phyloP scores from a whole-genome alignment of 2,329 filamentous ascomycete genomes.

The Colletotrichum caudatum region DNA sequence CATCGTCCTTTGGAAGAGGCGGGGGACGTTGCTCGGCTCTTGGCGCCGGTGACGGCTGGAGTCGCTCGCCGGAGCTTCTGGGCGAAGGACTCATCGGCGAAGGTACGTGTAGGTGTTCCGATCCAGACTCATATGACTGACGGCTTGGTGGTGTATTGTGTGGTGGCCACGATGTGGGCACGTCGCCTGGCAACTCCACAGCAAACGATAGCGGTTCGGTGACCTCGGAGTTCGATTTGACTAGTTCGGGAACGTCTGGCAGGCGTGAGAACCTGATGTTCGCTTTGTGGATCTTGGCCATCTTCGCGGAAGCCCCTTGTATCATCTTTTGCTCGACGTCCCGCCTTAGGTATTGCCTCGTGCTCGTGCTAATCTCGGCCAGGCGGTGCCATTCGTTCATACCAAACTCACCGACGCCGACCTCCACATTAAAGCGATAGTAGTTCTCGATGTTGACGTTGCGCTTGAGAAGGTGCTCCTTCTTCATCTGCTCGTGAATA shows the following conservation, averaged over 20 bases:
- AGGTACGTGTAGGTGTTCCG: conserved; percentile 61
- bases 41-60: conserved; percentile 50
- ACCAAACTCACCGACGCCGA: conserved; percentile 95
- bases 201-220: conserved; percentile 65
- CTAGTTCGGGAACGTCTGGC: conserved; percentile 57
- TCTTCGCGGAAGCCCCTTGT: conserved; percentile 79
- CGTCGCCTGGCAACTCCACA: conserved; percentile 69
- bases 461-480: conserved; percentile 80
- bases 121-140: conserved; percentile 69
- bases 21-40: conserved; percentile 49
- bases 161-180: conserved; percentile 55
- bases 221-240: conserved; percentile 56
- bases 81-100: conserved; percentile 56
- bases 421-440: conserved; percentile 95
- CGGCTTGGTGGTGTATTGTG: conserved; percentile 56
- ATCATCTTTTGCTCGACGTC: conserved; percentile 82
- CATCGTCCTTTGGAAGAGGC: conserved; percentile 52
- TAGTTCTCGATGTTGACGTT: conserved; percentile 91
- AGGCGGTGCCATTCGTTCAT: conserved; percentile 98
- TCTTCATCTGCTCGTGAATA: conserved; percentile 88
- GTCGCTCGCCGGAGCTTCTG: conserved; percentile 62
- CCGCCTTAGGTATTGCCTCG: conserved; percentile 82
- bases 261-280: conserved; percentile 74
- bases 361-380: conserved; percentile 95
- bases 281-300: conserved; percentile 85